Evolutionary conservation across 306 rosid genomes (phyloP), one percentile per base, ranked within the genome.

Genomic region (Cucurbita pepo): DNA sequence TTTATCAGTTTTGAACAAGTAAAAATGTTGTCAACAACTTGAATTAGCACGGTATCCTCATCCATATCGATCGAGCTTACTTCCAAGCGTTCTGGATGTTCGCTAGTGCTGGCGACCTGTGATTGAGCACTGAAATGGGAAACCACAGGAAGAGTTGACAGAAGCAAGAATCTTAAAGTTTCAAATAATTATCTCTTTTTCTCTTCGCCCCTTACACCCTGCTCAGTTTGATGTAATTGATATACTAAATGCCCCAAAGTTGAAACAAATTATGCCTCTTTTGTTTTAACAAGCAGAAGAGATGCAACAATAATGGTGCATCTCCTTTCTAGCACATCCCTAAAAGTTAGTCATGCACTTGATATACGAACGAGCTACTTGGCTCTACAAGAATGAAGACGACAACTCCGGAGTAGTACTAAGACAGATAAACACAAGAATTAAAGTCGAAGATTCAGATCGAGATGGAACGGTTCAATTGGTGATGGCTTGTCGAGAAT

Each of bases 381-480:
- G 18, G 0, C 51, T 11, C 30, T 18, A 41, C n/a, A 43, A 14
- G 71, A 64, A 43, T 44, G 71, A 19, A 65, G 71, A 11, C 45
- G 37, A 44, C n/a, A 7, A 43, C 16, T 25, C 43, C 12, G 14
- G 47, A 5, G 34, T 30, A 52, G 18, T 21, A 48, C 38, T 22
- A 40, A 10, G 58, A 53, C 56, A 57, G 37, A 37, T 30, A 75
- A 47, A 69, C 69, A 44, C 70, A 56, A 52, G 14, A 73, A 61
- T 89, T 83, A 94, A 45, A 94, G 95, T 75, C 86, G 83, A 73
- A 94, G 99, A 79, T 88, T 85, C 77, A 94, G 80, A 81, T 94
- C 97, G 70, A 94, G 84, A 79, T 83, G 82, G 82, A 76, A 77
- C 70, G 83, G 67, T 53, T 84, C 88, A 54, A 80, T 78, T 44